Base-by-base conservation (phyloP, 148 eudicot species). In the Rhododendron ferrugineum region DNA sequence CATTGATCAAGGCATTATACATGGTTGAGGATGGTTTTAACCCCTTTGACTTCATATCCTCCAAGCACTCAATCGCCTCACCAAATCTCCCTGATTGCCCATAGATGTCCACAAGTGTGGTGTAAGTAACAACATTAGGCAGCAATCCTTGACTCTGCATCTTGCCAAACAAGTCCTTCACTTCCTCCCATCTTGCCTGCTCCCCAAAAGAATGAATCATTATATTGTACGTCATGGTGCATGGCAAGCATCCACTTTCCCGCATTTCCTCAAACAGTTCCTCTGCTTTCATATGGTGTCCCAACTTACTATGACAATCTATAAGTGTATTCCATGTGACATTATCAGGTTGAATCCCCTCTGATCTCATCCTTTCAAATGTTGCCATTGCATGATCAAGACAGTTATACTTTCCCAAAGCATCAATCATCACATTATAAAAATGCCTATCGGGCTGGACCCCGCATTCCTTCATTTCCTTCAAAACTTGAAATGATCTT, bases 1-100 rank as follows among this genome's bases (percentile, higher is more conserved):
- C 98, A 90, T 96, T 96, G 87, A 96, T 95, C 87, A 96, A 90
- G 18, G 99, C 99, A 90, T 95, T 96, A 84, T 95, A 96, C 99
- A 95, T 96, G 54, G 98, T 91, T 26, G 93, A 84, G 0, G 99
- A 92, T 76, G 99, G 97, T 85, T 93, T 96, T 88, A 96, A 85
- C 11, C 99, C 99, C 23, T 87, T 87, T 15, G 98, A 95, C 85
- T 94, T 96, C 99, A 96, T 95, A 42, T 90, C 95, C 93, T 95
- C 99, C 92, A 96, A 89, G 86, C 98, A 96, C 81, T 96, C 99
- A 23, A 94, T 90, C 1, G 99, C 99, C 44, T 96, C 98, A 81
- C 88, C 93, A 75, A 95, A 97, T 84, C 96, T 94, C 82, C 99
- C 99, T 1, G 98, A 95, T 84, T 92, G 87, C 46, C 99, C 99